Evolutionary conservation across 768 basidiomycete genomes (phyloP).

Genomic region (Tylopilus rubrobrunneus): DNA sequence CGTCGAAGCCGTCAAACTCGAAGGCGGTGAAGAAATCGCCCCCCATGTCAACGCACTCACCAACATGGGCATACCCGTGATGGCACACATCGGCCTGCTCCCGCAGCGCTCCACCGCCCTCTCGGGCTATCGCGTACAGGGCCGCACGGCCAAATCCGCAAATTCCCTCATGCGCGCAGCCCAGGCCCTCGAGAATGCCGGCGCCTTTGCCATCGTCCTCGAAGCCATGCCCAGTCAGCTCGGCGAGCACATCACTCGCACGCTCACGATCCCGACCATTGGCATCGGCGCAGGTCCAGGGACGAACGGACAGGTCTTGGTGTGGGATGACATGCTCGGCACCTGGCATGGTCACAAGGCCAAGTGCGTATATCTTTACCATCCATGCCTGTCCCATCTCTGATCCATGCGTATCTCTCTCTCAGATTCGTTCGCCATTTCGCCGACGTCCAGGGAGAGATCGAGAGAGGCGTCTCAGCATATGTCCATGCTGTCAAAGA

Average conservation of each 20-base stretch:
- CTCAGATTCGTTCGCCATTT: constrained; percentile 85
- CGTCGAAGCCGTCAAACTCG: constrained; percentile 87
- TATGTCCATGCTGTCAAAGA: constrained; percentile 74
- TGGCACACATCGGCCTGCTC: constrained; percentile 89
- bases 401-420: constrained; percentile 36
- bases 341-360: constrained; percentile 82
- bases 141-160: constrained; percentile 63
- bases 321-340: constrained; percentile 89
- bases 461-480: constrained; percentile 61
- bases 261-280: constrained; percentile 76
- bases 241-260: constrained; percentile 69
- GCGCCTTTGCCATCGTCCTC: constrained; percentile 82
- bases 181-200: constrained; percentile 71
- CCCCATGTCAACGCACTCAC: constrained; percentile 67
- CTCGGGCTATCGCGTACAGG: constrained; percentile 92
- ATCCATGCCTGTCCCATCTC: background rate
- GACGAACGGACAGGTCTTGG: constrained; percentile 89
- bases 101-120: constrained; percentile 82
- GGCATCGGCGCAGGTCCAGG: constrained; percentile 91
- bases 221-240: constrained; percentile 87
- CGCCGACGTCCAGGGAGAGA: constrained; percentile 61
- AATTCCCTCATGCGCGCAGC: constrained; percentile 59
- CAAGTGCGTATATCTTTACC: constrained; percentile 32
- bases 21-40: constrained; percentile 81
- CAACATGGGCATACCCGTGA: constrained; percentile 82